Conservation (phyloP, 2,329 filamentous ascomycete genomes). For the Talaromyces marneffei region DNA sequence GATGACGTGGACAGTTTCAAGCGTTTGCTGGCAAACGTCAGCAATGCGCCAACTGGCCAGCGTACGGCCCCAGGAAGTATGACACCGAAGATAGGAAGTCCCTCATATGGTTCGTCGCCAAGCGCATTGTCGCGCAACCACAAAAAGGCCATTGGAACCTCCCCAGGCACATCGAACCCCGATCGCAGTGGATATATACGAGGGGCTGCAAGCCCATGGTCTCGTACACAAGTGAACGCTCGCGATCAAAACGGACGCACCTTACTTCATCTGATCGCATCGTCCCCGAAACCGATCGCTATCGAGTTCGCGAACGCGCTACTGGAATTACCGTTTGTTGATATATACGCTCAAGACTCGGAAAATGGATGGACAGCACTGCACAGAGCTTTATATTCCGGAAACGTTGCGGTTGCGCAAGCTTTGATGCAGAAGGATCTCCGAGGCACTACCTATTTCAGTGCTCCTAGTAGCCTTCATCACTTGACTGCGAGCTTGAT, state of each 20-base stretch:
- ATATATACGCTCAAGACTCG: slow-evolving; percentile 78
- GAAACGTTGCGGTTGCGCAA: slow-evolving; percentile 80
- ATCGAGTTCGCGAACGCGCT: slow-evolving; percentile 70
- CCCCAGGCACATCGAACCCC: slow-evolving; percentile 41
- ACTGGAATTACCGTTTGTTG: slow-evolving; percentile 73
- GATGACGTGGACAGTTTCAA: slow-evolving; percentile 96
- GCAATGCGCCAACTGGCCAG: slow-evolving; percentile 42
- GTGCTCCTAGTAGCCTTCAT: slow-evolving; percentile 49
- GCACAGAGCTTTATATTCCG: slow-evolving; percentile 82
- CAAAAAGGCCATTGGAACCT: slow-evolving; percentile 40
- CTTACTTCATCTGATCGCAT: slow-evolving; percentile 75
- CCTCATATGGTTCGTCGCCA: slow-evolving; percentile 27
- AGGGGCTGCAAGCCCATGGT: slow-evolving; percentile 35
- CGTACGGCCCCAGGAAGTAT: slow-evolving; percentile 23
- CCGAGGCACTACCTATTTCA: slow-evolving; percentile 58
- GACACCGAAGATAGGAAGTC: slow-evolving; percentile 26
- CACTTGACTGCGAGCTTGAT: slow-evolving; percentile 69
- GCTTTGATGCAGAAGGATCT: slow-evolving; percentile 74
- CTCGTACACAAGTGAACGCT: slow-evolving; percentile 69
- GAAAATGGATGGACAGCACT: slow-evolving; percentile 96
- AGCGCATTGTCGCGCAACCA: slow-evolving; percentile 44
- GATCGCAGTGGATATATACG: slow-evolving; percentile 27
- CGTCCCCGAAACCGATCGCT: slow-evolving; percentile 64
- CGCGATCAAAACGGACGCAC: slow-evolving; percentile 78
- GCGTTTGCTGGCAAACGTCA: slow-evolving; percentile 72